Conservation (phyloP, 257 asterid species). For the Fraxinus anomala region DNA sequence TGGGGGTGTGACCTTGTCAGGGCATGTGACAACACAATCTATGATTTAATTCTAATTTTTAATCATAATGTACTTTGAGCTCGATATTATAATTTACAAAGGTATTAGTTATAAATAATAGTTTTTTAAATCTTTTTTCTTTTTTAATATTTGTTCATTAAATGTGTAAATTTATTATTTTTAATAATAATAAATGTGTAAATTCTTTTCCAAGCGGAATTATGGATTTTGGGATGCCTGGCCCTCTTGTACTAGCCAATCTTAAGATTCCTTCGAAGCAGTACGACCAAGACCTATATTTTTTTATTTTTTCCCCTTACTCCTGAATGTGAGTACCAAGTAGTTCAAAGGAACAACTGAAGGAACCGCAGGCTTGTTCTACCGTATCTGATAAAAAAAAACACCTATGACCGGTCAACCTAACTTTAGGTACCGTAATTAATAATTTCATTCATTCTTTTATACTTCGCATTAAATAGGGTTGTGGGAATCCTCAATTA, state of each 20-base stretch:
- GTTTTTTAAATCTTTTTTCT: too few relatives aligned
- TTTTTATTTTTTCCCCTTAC: too few relatives aligned
- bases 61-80: too few relatives aligned
- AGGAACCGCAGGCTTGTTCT: not conserved
- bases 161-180: too few relatives aligned
- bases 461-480: slow-evolving; percentile 27
- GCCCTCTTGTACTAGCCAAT: too few relatives aligned
- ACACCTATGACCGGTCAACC: slow-evolving; percentile 29
- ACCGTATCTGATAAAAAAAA: not conserved
- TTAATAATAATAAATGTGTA: too few relatives aligned
- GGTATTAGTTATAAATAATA: too few relatives aligned
- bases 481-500: slow-evolving; percentile 28
- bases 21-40: not conserved
- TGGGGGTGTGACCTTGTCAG: not conserved
- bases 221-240: not conserved
- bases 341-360: not conserved
- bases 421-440: slow-evolving; percentile 13
- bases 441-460: slow-evolving; percentile 18
- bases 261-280: not conserved
- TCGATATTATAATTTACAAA: too few relatives aligned
- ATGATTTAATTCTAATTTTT: not conserved
- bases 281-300: not conserved
- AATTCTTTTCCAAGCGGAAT: not conserved
- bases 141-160: too few relatives aligned
- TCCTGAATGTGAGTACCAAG: not conserved